Base-by-base conservation (phyloP, 306 rosid genomes). In the cucumber (Cucumis sativus) region DNA sequence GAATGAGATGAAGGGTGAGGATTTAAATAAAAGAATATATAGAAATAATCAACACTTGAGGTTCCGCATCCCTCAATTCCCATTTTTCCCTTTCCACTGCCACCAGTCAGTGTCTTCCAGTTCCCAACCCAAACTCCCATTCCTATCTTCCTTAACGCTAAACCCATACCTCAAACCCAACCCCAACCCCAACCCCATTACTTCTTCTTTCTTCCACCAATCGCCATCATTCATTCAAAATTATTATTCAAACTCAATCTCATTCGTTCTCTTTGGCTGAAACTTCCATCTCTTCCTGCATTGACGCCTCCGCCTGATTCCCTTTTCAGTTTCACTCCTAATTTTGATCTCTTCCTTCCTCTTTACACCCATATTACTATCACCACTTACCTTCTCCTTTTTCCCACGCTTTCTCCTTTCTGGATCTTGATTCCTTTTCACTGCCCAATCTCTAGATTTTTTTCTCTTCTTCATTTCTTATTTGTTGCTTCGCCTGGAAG, bases 241-340 rank as follows among this genome's bases (percentile, higher is more conserved):
- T 5, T 18, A 4, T 71, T 16, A 9, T 12, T 2, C 7, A 15
- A 71, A 15, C 40, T 47, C 17, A 16, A 73, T 28, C 43, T 47
- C 30, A 52, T 72, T 72, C 77, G 77, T 21, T 70, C 25, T 72
- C 47, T 4, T 23, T 7, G 59, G 76, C 78, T 54, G 78, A 74
- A 35, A 75, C 5, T 39, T 40, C 78, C 14, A 57, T 16, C 78
- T 33, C 51, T 74, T 15, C 67, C 54, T 5, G 52, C 78, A 73
- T 75, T 39, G 78, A 58, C 55, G 45, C 10, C 68, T 75, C 68
- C 78, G 67, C 78, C 78, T 20, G 33, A 30, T 73, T 51, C 77
- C 62, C 8, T 20, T 25, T 16, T 52, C 0, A 7, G 11, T 25
- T 16, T 52, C 0, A 7, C n/a, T 39, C 18, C 3, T 73, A 17